phyloP scores from a whole-genome alignment of 208 protist species.

The Angomonas deanei region DNA sequence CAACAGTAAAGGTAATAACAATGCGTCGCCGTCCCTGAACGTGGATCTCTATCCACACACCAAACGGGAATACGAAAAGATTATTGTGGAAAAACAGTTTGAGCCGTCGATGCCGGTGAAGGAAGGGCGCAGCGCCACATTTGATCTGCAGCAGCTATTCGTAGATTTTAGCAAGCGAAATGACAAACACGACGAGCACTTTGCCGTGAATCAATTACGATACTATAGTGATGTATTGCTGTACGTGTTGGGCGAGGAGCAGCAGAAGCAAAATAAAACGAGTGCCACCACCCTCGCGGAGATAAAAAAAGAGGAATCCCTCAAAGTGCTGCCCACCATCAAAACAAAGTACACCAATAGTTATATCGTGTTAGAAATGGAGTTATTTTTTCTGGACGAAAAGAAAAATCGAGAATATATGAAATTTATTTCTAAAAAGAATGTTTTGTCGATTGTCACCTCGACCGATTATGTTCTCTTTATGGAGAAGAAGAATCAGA shows the following conservation, averaged over 20 bases:
- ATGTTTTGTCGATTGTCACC: not conserved
- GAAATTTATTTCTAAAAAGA: not conserved
- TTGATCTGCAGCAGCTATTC: not conserved
- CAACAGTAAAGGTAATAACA: not conserved
- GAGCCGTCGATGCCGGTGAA: not conserved
- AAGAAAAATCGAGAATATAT: constrained; percentile 2
- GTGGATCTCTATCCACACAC: not conserved
- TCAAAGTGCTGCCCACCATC: not conserved
- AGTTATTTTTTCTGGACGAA: not conserved
- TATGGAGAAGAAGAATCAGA: not conserved
- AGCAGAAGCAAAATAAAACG: too few species aligned
- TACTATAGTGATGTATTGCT: too few species aligned
- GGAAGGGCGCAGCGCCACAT: not conserved
- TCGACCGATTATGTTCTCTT: not conserved
- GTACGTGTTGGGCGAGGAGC: too few species aligned
- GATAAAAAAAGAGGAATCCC: not conserved
- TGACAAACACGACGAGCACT: not conserved
- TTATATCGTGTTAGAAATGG: not conserved
- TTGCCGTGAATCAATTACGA: not conserved
- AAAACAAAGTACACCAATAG: not conserved
- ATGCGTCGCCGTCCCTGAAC: not conserved
- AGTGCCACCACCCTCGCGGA: not conserved
- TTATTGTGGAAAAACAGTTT: not conserved
- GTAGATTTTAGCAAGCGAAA: not conserved
- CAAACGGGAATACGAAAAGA: not conserved